Base-by-base conservation (phyloP, 192 early-diverging fungal genomes). In the Paraglomus occultum region DNA sequence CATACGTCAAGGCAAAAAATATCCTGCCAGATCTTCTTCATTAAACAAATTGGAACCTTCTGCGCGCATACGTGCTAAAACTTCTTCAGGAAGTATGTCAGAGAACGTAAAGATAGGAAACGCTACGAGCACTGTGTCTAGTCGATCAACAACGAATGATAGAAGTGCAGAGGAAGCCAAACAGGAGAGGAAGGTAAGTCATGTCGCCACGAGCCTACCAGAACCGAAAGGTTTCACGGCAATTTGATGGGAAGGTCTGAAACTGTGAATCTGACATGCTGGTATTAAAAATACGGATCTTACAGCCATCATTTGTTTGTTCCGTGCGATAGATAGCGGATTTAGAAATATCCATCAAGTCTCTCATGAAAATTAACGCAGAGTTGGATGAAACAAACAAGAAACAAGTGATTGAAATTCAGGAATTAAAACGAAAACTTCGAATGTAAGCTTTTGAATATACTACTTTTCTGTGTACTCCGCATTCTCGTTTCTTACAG, bases 331-430 rank as follows among this genome's bases (percentile, higher is more conserved):
- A 83, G 77, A 81, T 84, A 73, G 74, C 69, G 31, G 83, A 85
- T 74, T 76, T 85, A 44, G 84, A 86, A 68, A 82, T 86, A 23
- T 84, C 84, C 1, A 86, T 82, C 31, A 58, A 79, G 15, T 82
- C 80, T 23, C 61, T 86, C 8, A 66, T 82, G 8, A 75, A 76
- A 39, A 67, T 84, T 44, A 86, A 86, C 64, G 70, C 76, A 31
- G 78, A 79, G 51, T 71, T 86, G 15, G 84, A 86, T 65, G 75
- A 77, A 0, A 78, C 75, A 1, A 78, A 79, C 23, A 73, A 81
- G 50, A 84, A 81, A 38, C 82, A 84, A 61, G 74, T 78, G 6
- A 73, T 72, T 10, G 76, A 86, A 71, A 70, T 84, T 43, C 74
- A 76, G 46, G 74, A 77, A 43, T 74, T 86, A 47, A 79, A 82